Base-by-base conservation (phyloP, 768 basidiomycete species). In the Holtermannia corniformis region DNA sequence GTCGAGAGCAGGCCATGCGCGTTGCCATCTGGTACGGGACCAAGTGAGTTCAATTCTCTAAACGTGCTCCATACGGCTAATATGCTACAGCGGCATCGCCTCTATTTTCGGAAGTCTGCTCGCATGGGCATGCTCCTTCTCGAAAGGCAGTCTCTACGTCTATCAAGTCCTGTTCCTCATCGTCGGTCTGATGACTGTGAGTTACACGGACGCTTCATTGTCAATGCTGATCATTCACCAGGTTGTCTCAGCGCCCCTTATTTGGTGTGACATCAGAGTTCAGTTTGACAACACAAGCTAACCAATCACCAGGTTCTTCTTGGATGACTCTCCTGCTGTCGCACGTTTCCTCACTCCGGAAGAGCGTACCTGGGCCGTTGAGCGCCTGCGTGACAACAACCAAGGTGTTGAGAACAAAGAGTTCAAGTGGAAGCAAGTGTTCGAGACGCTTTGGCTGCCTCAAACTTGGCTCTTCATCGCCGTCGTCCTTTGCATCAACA, bases 131-230 rank as follows among this genome's bases (percentile, higher is more conserved):
- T 65, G 76, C 0, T 74, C 74, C 3, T 76, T 76, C 55, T 55
- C 70, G 21, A 71, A 72, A n/a, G 42, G 43, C 44, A 53, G 60
- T 0, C 62, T 78, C 4, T 59, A 69, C 44, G 69, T 75, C 14
- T 78, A 77, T 54, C 77, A 63, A 71, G 68, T 69, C 24, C 76
- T 78, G 12, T 78, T 78, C 62, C 64, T 78, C 4, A 76, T 77
- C 62, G 75, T 75, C 46, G 78, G 77, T 3, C 56, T 56, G 55
- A 43, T 56, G 55, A 48, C 25, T 13, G n/a, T 41, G 14, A n/a
- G n/a, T n/a, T n/a, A n/a, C n/a, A n/a, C 43, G n/a, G 5, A 19
- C 25, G 4, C 5, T 20, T 40, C 3, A 44, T 2, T 24, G 4
- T 23, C 26, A 12, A 13, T 13, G 5, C 27, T 49, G 24, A 32